These are phyloP conservation scores for Phytophthora cactorum DNA, from an alignment of 352 stramenopile species.

Conservation along the genomic window DNA sequence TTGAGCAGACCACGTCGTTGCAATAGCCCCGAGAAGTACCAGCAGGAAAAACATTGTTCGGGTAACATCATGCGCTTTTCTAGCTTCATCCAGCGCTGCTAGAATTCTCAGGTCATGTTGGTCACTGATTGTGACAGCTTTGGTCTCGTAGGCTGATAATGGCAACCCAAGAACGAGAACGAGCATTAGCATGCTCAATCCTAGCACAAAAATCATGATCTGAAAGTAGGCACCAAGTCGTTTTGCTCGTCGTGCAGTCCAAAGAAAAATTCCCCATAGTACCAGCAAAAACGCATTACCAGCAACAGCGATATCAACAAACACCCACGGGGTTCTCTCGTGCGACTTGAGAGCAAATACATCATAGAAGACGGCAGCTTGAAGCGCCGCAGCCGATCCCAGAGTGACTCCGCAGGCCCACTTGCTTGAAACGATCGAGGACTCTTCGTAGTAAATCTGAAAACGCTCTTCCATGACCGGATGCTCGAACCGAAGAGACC, in stretches of 20 bases:
- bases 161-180: slow-evolving; percentile 48
- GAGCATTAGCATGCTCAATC: slow-evolving; percentile 38
- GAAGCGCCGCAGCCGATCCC: slow-evolving; percentile 41
- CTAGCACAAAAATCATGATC: slow-evolving; percentile 35
- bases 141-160: slow-evolving; percentile 31
- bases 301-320: slow-evolving; percentile 33
- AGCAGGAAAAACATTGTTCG: slow-evolving; percentile 62
- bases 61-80: slow-evolving; percentile 42
- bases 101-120: slow-evolving; percentile 19
- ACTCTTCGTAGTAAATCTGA: slow-evolving; percentile 67
- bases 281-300: slow-evolving; percentile 20
- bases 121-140: slow-evolving; percentile 1
- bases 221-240: slow-evolving; percentile 44
- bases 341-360: slow-evolving; percentile 24
- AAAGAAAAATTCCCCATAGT: slow-evolving; percentile 35
- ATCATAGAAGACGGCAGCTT: slow-evolving; percentile 42
- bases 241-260: slow-evolving; percentile 21
- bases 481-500: slow-evolving; percentile 58
- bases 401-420: slow-evolving; percentile 45
- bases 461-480: slow-evolving; percentile 56
- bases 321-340: slow-evolving; percentile 31
- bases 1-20: slow-evolving; percentile 65
- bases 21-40: slow-evolving; percentile 52
- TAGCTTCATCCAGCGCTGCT: slow-evolving; percentile 22
- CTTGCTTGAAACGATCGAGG: slow-evolving; percentile 42